These are phyloP conservation scores for Arabidopsis arenosa DNA, from an alignment of 345 rosid genomes.

Conservation along the genomic window DNA sequence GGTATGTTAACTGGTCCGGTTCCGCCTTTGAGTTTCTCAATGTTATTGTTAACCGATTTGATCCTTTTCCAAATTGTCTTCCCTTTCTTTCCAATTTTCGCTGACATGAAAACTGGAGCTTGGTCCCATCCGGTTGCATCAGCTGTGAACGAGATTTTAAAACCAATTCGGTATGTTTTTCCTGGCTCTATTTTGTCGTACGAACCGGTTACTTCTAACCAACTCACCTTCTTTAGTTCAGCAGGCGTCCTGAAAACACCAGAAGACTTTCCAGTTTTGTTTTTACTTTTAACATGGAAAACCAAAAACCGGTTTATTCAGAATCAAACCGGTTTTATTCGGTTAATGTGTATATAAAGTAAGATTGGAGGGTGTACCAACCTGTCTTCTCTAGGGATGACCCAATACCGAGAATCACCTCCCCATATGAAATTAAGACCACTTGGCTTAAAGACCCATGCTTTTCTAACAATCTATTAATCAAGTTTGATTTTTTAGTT, in stretches of 20 bases:
- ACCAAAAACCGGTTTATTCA: background rate
- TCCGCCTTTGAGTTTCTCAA: constrained; percentile 23
- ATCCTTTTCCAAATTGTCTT: constrained; percentile 50
- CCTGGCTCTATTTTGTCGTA: constrained; percentile 9
- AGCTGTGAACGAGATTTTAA: constrained; percentile 45
- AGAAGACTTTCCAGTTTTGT: background rate
- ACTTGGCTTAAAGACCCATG: constrained; percentile 46
- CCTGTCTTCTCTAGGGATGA: constrained; percentile 46
- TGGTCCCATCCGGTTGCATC: constrained; percentile 63
- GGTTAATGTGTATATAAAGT: background rate
- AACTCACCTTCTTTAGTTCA: constrained; percentile 59
- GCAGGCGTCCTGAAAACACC: constrained; percentile 45
- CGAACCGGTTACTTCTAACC: constrained; percentile 68
- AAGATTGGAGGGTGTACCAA: constrained; percentile 8
- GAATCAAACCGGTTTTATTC: constrained; percentile 6
- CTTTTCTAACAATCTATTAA: constrained; percentile 38
- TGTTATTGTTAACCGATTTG: constrained; percentile 35
- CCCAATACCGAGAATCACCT: constrained; percentile 48
- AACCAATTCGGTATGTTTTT: constrained; percentile 48
- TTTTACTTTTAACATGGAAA: constrained; percentile 1
- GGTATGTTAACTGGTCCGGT: constrained; percentile 32
- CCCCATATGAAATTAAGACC: constrained; percentile 46
- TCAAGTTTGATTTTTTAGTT: constrained; percentile 7
- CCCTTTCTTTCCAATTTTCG: constrained; percentile 64
- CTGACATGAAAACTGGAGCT: constrained; percentile 62